phyloP scores from a whole-genome alignment of 108 stramenopile species.

The Licmophora abbreviata region DNA sequence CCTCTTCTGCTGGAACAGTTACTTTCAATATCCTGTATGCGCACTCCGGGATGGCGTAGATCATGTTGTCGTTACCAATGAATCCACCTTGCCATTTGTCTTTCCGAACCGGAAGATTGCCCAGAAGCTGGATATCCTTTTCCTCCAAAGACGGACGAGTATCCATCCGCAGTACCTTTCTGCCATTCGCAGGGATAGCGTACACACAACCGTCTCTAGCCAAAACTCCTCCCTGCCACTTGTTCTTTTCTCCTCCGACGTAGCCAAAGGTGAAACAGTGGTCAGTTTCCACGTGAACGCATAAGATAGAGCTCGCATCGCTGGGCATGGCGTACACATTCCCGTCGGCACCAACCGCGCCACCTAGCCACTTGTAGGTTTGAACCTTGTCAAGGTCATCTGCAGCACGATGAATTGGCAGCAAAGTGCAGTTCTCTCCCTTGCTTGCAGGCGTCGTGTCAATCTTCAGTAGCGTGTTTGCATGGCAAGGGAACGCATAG shows the following conservation, averaged over 20 bases:
- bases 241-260: slow-evolving; percentile 57
- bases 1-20: slow-evolving; percentile 42
- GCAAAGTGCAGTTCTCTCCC: slow-evolving; percentile 22
- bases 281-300: slow-evolving; percentile 30
- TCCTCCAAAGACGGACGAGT: slow-evolving; percentile 23
- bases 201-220: slow-evolving; percentile 67
- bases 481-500: slow-evolving; percentile 74
- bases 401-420: slow-evolving; percentile 41
- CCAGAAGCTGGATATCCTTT: slow-evolving; percentile 39
- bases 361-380: slow-evolving; percentile 84
- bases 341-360: slow-evolving; percentile 59
- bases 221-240: slow-evolving; percentile 79
- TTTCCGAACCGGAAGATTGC: slow-evolving; percentile 46
- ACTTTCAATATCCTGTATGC: slow-evolving; percentile 59
- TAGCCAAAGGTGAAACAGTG: slow-evolving; percentile 37
- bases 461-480: slow-evolving; percentile 51
- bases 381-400: slow-evolving; percentile 38
- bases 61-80: slow-evolving; percentile 56
- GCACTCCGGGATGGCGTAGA: slow-evolving; percentile 78
- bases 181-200: slow-evolving; percentile 61
- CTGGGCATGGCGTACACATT: slow-evolving; percentile 79
- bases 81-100: slow-evolving; percentile 81
- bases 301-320: slow-evolving; percentile 55
- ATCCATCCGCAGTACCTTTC: slow-evolving; percentile 53
- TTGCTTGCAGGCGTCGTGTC: slow-evolving; percentile 29